Base-by-base conservation (phyloP, 73 alveolate species). In the Symbiodinium pilosum region DNA sequence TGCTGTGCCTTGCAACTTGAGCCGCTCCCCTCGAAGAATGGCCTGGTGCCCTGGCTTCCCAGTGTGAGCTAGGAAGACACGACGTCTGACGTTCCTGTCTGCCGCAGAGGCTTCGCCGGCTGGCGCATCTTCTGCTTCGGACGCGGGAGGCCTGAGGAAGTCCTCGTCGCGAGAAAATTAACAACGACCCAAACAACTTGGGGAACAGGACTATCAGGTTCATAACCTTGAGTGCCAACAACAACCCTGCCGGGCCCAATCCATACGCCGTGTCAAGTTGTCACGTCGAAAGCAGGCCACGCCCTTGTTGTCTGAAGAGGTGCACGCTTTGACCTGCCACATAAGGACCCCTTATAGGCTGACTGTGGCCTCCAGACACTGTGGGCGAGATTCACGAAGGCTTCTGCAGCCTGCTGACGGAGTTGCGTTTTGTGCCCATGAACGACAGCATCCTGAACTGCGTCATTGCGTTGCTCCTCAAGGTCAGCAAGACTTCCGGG, bases 271-370 rank as follows among this genome's bases (percentile, higher is more conserved):
- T 86, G 71, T 0, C 93, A 2, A 4, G 93, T 86, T 68, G n/a
- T n/a, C n/a, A n/a, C n/a, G n/a, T n/a, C 1, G 47, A 24, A 16
- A 86, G 47, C 30, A 41, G 93, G 28, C 93, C 93, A n/a, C 73
- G 56, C 3, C 83, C 93, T 2, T 8, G 38, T 2, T 52, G 39
- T 0, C 93, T 52, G 83, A 86, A 86, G 26, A 86, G 26, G 38
- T 86, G 52, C 24, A 91, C 96, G 1, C 47, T 18, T 18, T 91
- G 96, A 0, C 96, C 96, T 7, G 41, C 81, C 0, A 12, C 14
- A 34, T 91, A 91, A 0, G 96, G 96, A 0, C 96, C 96, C 0
- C 88, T 34, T 42, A 91, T 21, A 36, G 96, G 96, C 18, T 88
- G 32, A 30, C 43, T 91, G 2, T 54, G 16, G 14, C 54, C 96